These are phyloP conservation scores for Diversispora epigaea DNA, from an alignment of 192 early-diverging fungal genomes.

Conservation along the genomic window DNA sequence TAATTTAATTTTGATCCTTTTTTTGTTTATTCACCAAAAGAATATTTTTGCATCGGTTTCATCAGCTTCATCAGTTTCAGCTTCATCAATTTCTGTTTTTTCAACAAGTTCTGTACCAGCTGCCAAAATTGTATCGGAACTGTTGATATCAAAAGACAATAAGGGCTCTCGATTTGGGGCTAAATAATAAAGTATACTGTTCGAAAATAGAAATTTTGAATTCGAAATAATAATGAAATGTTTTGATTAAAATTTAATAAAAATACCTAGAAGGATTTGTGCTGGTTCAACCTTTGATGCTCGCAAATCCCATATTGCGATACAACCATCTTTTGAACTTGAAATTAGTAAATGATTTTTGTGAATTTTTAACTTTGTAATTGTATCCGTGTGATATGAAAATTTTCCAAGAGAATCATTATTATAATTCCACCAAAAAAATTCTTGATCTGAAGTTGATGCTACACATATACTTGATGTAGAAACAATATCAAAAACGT, in stretches of 20 bases:
- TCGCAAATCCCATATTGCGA: slow-evolving; percentile 72
- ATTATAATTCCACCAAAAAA: slow-evolving; percentile 31
- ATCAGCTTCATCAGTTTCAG: slow-evolving; percentile 33
- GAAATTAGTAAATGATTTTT: slow-evolving; percentile 58
- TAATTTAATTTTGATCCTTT: too few relatives aligned
- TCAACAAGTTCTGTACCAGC: slow-evolving; percentile 53
- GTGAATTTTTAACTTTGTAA: slow-evolving; percentile 62
- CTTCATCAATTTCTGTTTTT: background rate
- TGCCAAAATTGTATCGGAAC: slow-evolving; percentile 49
- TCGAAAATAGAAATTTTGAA: too few relatives aligned
- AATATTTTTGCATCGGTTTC: slow-evolving; percentile 48
- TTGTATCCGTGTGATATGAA: slow-evolving; percentile 57
- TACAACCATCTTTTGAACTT: slow-evolving; percentile 60
- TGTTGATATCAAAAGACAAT: slow-evolving; percentile 55
- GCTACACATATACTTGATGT: too few relatives aligned
- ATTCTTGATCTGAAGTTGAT: too few relatives aligned
- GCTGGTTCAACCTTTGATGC: slow-evolving; percentile 45
- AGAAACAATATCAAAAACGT: too few relatives aligned
- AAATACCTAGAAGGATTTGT: slow-evolving; percentile 58
- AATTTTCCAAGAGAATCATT: slow-evolving; percentile 46
- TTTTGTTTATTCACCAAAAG: slow-evolving; percentile 49
- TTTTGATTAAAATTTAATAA: background rate
- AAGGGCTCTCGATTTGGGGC: slow-evolving; percentile 37
- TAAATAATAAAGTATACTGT: background rate
- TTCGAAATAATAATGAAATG: too few relatives aligned